Base-by-base conservation (phyloP, 805 yeast genomes). In the Lipomyces yamadae region DNA sequence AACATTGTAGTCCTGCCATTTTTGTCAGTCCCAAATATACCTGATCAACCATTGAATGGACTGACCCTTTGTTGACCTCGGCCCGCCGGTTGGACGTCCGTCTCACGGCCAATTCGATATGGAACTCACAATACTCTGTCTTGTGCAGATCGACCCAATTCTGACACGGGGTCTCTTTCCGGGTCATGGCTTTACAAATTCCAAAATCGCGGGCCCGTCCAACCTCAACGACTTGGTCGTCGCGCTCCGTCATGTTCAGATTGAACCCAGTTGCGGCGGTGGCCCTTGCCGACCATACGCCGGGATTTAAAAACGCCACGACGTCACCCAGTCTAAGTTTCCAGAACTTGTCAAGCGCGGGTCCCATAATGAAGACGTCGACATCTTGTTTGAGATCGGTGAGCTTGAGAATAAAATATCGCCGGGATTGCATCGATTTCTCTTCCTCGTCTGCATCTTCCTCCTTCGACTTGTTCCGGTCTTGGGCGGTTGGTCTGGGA, bases 291-390 rank as follows among this genome's bases (percentile, higher is more conserved):
- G 68, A 68, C 62, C 73, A 84, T 5, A 92, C 79, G 0, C 78
- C 79, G 0, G 99, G 98, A 73, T 93, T 94, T 61, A 93, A 76
- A 0, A 94, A 74, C 0, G 89, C 89, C 10, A 93, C 77, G 0
- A 93, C 77, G 67, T 90, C 92, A 0, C 98, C 98, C 0, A 86
- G 81, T 61, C 86, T 80, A 2, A 92, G 73, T 69, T 89, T 91
- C 87, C 91, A 91, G 76, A 86, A 89, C 73, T 84, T 85, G 30
- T 85, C 84, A 68, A 88, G 88, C 3, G 92, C 90, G 18, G 81
- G 78, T 0, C 88, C 92, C 74, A 89, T 88, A 2, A 93, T 75
- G 64, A 86, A 83, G 4, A 92, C 73, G 58, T 86, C 85, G 1
- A 92, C 76, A 2, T 84, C 84, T 61, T 83, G 83, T 61, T 81